Percentiles rank a stretch among this genome's conserved stretches.
Conservation (phyloP, 2,329 filamentous ascomycete species). For the Atkinsonella texensis region DNA sequence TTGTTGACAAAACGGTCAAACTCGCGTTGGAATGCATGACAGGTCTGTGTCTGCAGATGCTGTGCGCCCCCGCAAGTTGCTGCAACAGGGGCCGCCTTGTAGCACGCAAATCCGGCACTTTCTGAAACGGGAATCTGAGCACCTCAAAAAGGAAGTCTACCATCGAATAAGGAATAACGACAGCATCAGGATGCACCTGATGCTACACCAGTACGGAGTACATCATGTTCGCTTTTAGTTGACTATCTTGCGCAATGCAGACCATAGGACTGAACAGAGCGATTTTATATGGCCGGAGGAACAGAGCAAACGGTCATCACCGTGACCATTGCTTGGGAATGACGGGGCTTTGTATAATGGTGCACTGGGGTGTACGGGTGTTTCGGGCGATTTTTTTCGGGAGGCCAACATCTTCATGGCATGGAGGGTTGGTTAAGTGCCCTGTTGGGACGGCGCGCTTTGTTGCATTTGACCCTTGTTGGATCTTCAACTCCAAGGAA, state of each 20-base stretch:
- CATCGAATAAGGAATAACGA: neutral
- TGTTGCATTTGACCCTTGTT: neutral
- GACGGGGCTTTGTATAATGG: too few species aligned
- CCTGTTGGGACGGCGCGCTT: too few species aligned
- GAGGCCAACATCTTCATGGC: too few species aligned
- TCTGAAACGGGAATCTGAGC: neutral
- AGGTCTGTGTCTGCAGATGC: constrained; percentile 1
- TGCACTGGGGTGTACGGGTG: too few species aligned
- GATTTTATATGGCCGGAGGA: neutral
- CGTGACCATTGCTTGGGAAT: neutral
- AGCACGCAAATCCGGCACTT: neutral
- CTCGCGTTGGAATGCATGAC: constrained; percentile 12
- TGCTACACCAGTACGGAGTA: too few species aligned
- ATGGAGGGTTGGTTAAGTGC: neutral
- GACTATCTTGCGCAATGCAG: neutral
- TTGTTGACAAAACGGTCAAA: neutral
- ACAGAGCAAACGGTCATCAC: neutral
- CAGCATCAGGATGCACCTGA: too few species aligned
- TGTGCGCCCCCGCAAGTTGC: neutral
- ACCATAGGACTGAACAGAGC: neutral
- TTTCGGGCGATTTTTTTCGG: too few species aligned
- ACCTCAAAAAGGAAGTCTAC: neutral
- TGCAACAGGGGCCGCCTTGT: neutral
- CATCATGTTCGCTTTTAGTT: too few species aligned
- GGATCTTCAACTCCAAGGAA: neutral